Percentiles rank a stretch among this genome's conserved stretches.
These are phyloP conservation scores for Colletotrichum sp. DNA, from an alignment of 2,329 filamentous ascomycete genomes.

Conservation along the genomic window DNA sequence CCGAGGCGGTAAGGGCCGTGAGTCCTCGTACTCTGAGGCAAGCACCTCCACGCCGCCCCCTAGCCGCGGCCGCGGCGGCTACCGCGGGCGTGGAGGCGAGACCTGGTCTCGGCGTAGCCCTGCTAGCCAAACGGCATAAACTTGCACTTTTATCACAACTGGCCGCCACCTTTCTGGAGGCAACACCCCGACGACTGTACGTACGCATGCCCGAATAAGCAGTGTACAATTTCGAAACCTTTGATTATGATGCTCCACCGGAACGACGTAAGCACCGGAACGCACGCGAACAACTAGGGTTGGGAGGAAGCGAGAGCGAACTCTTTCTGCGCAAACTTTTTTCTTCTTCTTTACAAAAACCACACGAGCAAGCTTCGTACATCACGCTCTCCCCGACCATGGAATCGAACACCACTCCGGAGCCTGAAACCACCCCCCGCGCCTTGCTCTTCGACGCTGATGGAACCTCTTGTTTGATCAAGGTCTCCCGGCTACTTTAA, in stretches of 20 bases:
- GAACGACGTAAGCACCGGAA: neutral
- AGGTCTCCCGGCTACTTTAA: conserved; percentile 4
- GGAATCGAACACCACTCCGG: neutral
- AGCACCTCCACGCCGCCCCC: conserved; percentile 24
- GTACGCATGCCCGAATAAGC: neutral
- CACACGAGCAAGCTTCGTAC: neutral
- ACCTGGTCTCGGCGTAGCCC: conserved; percentile 41
- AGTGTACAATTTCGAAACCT: neutral
- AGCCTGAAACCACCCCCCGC: neutral
- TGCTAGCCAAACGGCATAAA: conserved; percentile 16
- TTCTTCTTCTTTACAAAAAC: neutral
- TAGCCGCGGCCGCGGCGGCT: conserved; percentile 42
- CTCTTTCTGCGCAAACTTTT: neutral
- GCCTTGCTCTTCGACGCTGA: neutral
- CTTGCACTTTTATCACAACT: neutral
- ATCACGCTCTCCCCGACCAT: neutral
- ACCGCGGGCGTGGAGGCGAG: conserved; percentile 43
- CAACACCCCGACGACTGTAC: neutral
- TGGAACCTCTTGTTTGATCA: neutral
- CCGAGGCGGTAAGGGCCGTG: conserved; percentile 23
- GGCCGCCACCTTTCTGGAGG: neutral
- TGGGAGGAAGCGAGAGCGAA: conserved; percentile 4
- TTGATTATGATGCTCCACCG: neutral
- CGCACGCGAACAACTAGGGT: neutral
- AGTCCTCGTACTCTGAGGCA: conserved; percentile 19